Conservation (phyloP, 1,139 yeast genomes). For the Candida albicans region DNA sequence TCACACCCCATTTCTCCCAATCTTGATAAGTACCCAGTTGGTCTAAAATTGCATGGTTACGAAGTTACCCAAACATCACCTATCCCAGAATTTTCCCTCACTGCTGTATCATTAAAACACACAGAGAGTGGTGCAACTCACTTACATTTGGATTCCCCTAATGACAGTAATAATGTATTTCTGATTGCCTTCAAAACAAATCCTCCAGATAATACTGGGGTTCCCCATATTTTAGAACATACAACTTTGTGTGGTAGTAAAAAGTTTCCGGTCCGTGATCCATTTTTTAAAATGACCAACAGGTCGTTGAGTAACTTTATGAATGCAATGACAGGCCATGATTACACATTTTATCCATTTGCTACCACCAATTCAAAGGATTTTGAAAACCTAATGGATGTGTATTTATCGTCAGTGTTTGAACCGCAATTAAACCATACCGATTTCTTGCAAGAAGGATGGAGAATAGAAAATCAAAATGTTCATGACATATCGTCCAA, state of each 20-base stretch:
- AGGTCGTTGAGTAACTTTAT: slow-evolving; percentile 84
- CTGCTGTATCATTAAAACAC: slow-evolving; percentile 76
- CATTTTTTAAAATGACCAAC: slow-evolving; percentile 95
- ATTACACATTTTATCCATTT: slow-evolving; percentile 93
- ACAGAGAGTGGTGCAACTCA: slow-evolving; percentile 73
- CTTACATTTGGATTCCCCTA: slow-evolving; percentile 73
- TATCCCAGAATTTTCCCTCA: slow-evolving; percentile 79
- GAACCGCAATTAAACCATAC: slow-evolving; percentile 75
- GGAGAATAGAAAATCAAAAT: slow-evolving; percentile 85
- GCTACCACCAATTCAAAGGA: slow-evolving; percentile 88
- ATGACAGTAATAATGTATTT: slow-evolving; percentile 83
- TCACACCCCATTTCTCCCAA: slow-evolving; percentile 9
- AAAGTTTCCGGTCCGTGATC: slow-evolving; percentile 92
- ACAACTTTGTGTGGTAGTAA: slow-evolving; percentile 92
- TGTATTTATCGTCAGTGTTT: slow-evolving; percentile 84
- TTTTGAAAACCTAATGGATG: slow-evolving; percentile 79
- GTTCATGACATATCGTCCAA: slow-evolving; percentile 59
- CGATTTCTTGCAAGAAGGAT: slow-evolving; percentile 95
- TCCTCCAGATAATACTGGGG: slow-evolving; percentile 91
- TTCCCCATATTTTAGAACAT: slow-evolving; percentile 94
- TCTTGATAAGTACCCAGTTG: slow-evolving; percentile 58
- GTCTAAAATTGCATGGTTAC: slow-evolving; percentile 64
- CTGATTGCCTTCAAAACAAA: slow-evolving; percentile 89
- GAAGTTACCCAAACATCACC: slow-evolving; percentile 59
- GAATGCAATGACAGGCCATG: slow-evolving; percentile 99